Base-by-base conservation (phyloP, 2,329 filamentous ascomycete species). In the Ophidiomyces ophidiicola region DNA sequence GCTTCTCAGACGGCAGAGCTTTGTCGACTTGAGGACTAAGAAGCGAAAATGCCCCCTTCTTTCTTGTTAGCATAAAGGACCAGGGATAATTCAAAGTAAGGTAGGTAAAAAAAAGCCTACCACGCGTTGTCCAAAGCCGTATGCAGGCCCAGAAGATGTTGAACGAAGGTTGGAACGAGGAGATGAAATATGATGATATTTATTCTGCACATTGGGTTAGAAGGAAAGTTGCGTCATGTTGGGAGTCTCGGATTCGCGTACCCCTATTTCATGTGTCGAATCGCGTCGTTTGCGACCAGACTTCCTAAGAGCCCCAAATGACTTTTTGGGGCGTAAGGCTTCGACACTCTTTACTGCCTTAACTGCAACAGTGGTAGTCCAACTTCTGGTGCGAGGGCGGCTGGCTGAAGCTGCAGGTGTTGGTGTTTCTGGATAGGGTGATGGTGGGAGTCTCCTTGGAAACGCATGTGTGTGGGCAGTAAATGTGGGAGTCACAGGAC, bases 1-100 rank as follows among this genome's bases (percentile, higher is more conserved):
- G 44, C 30, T 47, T 47, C 34, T 47, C 45, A 19, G 41, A 39
- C 17, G 43, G 36, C 30, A 45, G 36, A 25, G 29, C 25, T 12
- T 46, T 46, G 18, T 45, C 28, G 7, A 30, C 26, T 19, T 20
- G 19, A 35, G 30, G 37, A 14, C 14, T 33, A 6, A 31, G 23
- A 33, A 28, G 14, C 21, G 30, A 18, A 15, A 33, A 30, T 21
- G 17, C 15, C 3, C n/a, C 15, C 26, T 36, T 29, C 5, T 20
- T 28, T 15, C 11, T 12, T 14, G 23, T 33, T 40, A n/a, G 21
- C 21, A 4, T 38, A n/a, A n/a, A n/a, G n/a, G n/a, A n/a, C n/a
- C n/a, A n/a, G n/a, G n/a, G n/a, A n/a, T n/a, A n/a, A n/a, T n/a
- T n/a, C n/a, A n/a, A n/a, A n/a, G n/a, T n/a, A n/a, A n/a, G n/a